phyloP scores from a whole-genome alignment of 2,329 filamentous ascomycete species.

The Phaeosphaeriaceae sp. region DNA sequence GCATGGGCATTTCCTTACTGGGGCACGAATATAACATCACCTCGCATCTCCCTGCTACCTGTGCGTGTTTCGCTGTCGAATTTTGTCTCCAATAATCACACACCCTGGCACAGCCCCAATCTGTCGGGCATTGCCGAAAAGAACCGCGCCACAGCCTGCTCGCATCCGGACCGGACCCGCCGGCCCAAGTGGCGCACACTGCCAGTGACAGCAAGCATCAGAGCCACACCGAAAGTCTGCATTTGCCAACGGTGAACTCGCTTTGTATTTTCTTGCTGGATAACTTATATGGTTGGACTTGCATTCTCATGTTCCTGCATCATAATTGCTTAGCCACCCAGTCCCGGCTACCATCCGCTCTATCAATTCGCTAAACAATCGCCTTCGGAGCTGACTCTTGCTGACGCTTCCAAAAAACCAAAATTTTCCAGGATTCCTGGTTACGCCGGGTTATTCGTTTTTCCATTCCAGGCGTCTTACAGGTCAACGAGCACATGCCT shows the following conservation, averaged over 20 bases:
- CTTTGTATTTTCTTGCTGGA: conserved; percentile 32
- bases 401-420: conserved; percentile 34
- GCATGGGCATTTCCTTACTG: conserved; percentile 26
- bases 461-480: conserved; percentile 26
- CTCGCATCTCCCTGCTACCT: conserved; percentile 28
- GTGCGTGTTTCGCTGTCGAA: conserved; percentile 34
- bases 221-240: conserved; percentile 40
- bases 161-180: conserved; percentile 37
- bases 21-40: conserved; percentile 36
- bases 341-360: conserved; percentile 33
- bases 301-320: conserved; percentile 35
- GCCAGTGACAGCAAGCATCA: conserved; percentile 26
- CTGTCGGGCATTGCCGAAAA: conserved; percentile 35
- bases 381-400: conserved; percentile 42
- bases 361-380: conserved; percentile 30
- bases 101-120: conserved; percentile 41
- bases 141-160: conserved; percentile 29
- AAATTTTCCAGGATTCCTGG: conserved; percentile 24
- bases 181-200: conserved; percentile 32
- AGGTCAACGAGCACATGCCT: conserved; percentile 43
- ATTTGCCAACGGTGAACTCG: conserved; percentile 29
- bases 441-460: conserved; percentile 24
- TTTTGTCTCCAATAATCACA: conserved; percentile 22
- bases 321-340: conserved; percentile 41
- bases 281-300: conserved; percentile 41